These are phyloP conservation scores for Seiridium unicorne DNA, from an alignment of 2,329 filamentous ascomycete species.

Conservation along the genomic window DNA sequence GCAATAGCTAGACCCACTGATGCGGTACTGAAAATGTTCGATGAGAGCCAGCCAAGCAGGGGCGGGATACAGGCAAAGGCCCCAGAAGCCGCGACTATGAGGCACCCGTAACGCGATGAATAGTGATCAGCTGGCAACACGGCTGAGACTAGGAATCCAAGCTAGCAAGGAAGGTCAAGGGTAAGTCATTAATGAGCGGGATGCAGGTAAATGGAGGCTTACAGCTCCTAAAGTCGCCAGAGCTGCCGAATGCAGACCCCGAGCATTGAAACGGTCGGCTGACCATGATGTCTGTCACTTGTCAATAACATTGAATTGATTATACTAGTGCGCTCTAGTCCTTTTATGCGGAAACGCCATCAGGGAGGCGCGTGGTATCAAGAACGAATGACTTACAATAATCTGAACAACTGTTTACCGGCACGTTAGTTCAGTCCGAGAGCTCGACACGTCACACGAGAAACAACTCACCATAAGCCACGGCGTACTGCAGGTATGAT, in stretches of 20 bases:
- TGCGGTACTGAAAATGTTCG: constrained; percentile 63
- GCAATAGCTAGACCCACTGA: constrained; percentile 67
- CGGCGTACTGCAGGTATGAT: constrained; percentile 38
- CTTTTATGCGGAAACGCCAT: too few relatives aligned
- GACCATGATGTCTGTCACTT: constrained; percentile 50
- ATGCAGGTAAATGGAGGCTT: too few relatives aligned
- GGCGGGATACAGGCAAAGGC: constrained; percentile 68
- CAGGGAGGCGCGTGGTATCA: not conserved
- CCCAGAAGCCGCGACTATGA: constrained; percentile 64
- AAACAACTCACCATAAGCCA: constrained; percentile 34
- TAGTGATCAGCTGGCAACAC: constrained; percentile 60
- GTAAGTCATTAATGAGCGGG: too few relatives aligned
- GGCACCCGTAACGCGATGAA: constrained; percentile 59
- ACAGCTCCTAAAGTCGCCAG: constrained; percentile 40
- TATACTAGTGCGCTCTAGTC: too few relatives aligned
- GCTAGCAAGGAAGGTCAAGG: not conserved
- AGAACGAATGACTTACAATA: not conserved
- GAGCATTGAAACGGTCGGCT: constrained; percentile 59
- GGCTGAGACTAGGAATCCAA: constrained; percentile 58
- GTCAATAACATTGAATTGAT: too few relatives aligned
- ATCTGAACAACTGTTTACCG: not conserved
- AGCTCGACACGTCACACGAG: not conserved
- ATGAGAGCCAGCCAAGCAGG: constrained; percentile 65
- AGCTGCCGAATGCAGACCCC: constrained; percentile 39
- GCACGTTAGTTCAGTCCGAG: too few relatives aligned